A percentile compares a stretch with the other conserved stretches of the same genome.
phyloP scores from a whole-genome alignment of 148 eudicot genomes.

The Selenicereus undatus region DNA sequence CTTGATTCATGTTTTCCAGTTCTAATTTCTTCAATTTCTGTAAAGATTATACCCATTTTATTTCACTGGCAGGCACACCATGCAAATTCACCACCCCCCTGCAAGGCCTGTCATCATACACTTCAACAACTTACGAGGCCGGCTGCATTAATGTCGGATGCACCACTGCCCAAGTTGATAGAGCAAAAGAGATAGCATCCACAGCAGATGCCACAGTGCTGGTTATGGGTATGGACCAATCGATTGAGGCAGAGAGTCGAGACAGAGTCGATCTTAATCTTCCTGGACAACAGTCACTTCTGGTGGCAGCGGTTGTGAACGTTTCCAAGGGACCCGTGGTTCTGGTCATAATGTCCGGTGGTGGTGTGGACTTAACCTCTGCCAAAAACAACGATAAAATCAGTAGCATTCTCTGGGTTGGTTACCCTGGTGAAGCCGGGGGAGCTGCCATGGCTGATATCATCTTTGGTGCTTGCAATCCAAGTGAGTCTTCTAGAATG shows the following conservation, averaged over 20 bases:
- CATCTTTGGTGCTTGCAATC: conserved; percentile 60
- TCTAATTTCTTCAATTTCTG: neutral
- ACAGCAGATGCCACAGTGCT: conserved; percentile 61
- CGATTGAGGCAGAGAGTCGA: conserved; percentile 56
- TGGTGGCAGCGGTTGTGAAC: conserved; percentile 47
- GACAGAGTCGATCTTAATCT: conserved; percentile 56
- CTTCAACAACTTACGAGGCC: conserved; percentile 45
- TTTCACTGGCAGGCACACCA: conserved; percentile 43
- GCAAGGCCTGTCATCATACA: conserved; percentile 57
- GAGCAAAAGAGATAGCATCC: conserved; percentile 50
- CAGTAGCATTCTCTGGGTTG: conserved; percentile 69
- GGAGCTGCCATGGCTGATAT: conserved; percentile 75
- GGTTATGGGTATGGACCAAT: conserved; percentile 65
- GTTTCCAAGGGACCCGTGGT: conserved; percentile 68
- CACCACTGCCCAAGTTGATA: conserved; percentile 43
- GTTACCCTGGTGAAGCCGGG: conserved; percentile 78
- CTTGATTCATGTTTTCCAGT: no score
- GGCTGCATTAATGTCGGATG: conserved; percentile 61
- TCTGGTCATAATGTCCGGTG: conserved; percentile 75
- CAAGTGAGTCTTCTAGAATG: conserved; percentile 35
- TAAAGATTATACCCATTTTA: neutral
- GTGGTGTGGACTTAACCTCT: conserved; percentile 64
- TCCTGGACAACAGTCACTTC: conserved; percentile 64
- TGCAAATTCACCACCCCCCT: conserved; percentile 69
- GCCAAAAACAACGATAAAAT: conserved; percentile 57